Evolutionary conservation across 2,329 filamentous ascomycete genomes (phyloP), one percentile per base, ranked within the genome.

Genomic region (Ophiostoma piceae): DNA sequence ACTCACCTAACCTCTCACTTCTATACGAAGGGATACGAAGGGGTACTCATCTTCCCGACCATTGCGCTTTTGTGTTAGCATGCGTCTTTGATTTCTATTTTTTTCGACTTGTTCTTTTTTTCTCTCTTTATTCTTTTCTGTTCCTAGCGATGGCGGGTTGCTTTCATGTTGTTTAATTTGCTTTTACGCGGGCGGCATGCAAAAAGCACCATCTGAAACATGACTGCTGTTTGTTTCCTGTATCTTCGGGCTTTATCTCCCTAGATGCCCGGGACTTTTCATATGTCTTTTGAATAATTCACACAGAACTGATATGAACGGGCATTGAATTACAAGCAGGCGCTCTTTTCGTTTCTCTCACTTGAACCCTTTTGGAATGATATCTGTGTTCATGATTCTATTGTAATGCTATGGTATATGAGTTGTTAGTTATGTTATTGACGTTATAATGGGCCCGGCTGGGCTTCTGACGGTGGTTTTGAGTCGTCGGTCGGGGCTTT

Each of bases 161-260:
- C 12, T 62, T 62, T 35, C 16, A 39, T 62, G 57, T 62, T n/a
- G 43, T 47, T 47, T 19, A 2, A 32, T 62, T 29, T 57, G 22
- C 51, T 62, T 32, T 32, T 62, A 62, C 22, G 41, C 68, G 14
- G 62, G 16, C 32, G 11, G 51, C 43, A 66, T 43, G 39, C 26
- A 54, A 68, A 66, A 37, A 64, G 64, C 47, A 71, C n/a, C 11
- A 47, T 47, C 43, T 5, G 37, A 19, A 26, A 37, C n/a, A 26
- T 41, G 35, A 29, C 26, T 14, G 26, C 6, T 9, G 57, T 62
- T 62, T 62, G 22, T 12, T 62, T 62, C 51, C 11, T 62, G 26
- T 19, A 14, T 57, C 19, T 54, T 54, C 3, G 26, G 26, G 26
- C n/a, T 60, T 12, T 32, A 29, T 26, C 7, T 57, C 29, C 51